phyloP scores from a whole-genome alignment of 305 asterid species.

The Fraxinus latifolia region DNA sequence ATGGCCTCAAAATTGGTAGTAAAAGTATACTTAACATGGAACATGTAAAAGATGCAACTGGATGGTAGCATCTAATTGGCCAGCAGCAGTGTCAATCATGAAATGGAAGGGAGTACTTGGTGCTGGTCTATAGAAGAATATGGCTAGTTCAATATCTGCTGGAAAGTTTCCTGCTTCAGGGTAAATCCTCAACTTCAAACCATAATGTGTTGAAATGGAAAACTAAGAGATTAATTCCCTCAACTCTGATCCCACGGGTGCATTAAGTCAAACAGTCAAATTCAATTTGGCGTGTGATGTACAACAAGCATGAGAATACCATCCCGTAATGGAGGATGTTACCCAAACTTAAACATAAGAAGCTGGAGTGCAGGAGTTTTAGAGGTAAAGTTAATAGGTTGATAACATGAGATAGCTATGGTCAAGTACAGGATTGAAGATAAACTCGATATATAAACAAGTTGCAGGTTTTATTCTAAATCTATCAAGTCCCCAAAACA shows the following conservation, averaged over 20 bases:
- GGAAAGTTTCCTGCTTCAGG: neutral
- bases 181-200: neutral
- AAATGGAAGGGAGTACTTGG: neutral
- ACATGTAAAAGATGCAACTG: neutral
- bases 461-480: neutral
- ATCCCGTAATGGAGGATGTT: neutral
- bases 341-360: neutral
- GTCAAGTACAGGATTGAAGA: neutral
- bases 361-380: neutral
- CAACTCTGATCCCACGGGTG: neutral
- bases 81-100: neutral
- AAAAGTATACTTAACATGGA: neutral
- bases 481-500: neutral
- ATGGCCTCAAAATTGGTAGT: neutral
- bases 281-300: neutral
- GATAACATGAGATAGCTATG: neutral
- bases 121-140: neutral
- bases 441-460: neutral
- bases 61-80: neutral
- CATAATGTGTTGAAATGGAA: neutral
- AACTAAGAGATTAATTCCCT: neutral
- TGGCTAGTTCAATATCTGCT: neutral
- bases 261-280: neutral
- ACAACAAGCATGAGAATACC: neutral
- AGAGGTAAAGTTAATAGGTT: neutral